Evolutionary conservation across 257 asterid species (phyloP).

Genomic region (Nicotiana undulata): DNA sequence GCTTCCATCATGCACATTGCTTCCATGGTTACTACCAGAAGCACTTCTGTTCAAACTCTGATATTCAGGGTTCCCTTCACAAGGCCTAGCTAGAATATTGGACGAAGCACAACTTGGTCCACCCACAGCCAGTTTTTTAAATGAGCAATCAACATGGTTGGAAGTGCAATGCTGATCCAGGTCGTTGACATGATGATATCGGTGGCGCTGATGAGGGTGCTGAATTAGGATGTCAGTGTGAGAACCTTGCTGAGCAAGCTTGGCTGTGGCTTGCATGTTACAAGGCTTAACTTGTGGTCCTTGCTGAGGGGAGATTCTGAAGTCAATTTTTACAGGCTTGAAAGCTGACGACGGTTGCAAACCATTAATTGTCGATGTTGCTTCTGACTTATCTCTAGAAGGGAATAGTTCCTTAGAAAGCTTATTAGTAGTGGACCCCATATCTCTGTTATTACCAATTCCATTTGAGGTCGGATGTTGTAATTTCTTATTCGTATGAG

Average conservation of each 20-base stretch:
- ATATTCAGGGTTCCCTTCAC: conserved; percentile 31
- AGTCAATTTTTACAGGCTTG: conserved; percentile 37
- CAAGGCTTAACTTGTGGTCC: conserved; percentile 29
- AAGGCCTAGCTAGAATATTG: conserved; percentile 34
- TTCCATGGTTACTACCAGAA: conserved; percentile 66
- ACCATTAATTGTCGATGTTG: conserved; percentile 40
- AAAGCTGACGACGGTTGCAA: conserved; percentile 38
- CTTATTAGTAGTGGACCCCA: conserved; percentile 57
- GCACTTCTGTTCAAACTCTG: conserved; percentile 51
- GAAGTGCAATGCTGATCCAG: conserved; percentile 27
- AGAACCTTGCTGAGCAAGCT: conserved; percentile 11
- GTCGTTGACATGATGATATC: conserved; percentile 24
- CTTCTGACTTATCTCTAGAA: conserved; percentile 36
- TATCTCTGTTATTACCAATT: conserved; percentile 44
- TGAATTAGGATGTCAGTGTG: conserved; percentile 31
- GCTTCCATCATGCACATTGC: conserved; percentile 54
- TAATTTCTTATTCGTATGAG: conserved; percentile 31
- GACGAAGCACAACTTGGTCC: conserved; percentile 41
- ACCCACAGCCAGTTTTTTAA: conserved; percentile 40
- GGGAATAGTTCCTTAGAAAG: conserved; percentile 18
- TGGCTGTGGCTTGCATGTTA: conserved; percentile 30
- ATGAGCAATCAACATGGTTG: conserved; percentile 31
- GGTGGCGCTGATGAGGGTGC: conserved; percentile 30
- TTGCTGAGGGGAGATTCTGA: conserved; percentile 39
- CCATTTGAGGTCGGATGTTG: conserved; percentile 50